Conservation (phyloP, 169 alveolate genomes). For the Plasmodium inui region DNA sequence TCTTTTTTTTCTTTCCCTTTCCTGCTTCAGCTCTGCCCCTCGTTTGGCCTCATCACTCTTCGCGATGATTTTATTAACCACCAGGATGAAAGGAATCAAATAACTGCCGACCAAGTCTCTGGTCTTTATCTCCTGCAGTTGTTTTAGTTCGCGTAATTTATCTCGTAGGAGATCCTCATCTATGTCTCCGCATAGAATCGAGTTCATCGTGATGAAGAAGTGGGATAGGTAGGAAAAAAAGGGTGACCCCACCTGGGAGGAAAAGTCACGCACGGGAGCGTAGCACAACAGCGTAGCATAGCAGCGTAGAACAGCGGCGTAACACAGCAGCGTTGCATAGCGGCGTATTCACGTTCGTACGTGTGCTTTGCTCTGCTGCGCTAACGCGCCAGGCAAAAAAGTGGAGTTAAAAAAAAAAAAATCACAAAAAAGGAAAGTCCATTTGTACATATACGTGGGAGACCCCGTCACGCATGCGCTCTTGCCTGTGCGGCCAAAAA, state of each 20-base stretch:
- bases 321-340: neutral
- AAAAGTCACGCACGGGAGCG: neutral
- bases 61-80: conserved; percentile 43
- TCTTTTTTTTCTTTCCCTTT: conserved; percentile 29
- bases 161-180: conserved; percentile 9
- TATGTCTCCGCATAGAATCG: neutral
- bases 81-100: conserved; percentile 30
- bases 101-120: conserved; percentile 24
- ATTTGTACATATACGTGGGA: neutral
- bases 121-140: conserved; percentile 29
- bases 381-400: neutral
- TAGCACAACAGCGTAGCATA: too few species aligned
- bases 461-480: neutral
- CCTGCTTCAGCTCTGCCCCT: conserved; percentile 20
- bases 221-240: neutral
- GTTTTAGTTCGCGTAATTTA: conserved; percentile 19
- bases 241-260: neutral
- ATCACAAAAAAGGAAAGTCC: conserved; percentile 13
- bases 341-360: neutral
- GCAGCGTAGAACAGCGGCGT: too few species aligned
- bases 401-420: neutral
- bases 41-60: conserved; percentile 51
- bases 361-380: neutral
- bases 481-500: neutral
- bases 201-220: neutral